Base-by-base conservation (phyloP, 495 filamentous ascomycete species). In the Penicillium macrosclerotiorum region DNA sequence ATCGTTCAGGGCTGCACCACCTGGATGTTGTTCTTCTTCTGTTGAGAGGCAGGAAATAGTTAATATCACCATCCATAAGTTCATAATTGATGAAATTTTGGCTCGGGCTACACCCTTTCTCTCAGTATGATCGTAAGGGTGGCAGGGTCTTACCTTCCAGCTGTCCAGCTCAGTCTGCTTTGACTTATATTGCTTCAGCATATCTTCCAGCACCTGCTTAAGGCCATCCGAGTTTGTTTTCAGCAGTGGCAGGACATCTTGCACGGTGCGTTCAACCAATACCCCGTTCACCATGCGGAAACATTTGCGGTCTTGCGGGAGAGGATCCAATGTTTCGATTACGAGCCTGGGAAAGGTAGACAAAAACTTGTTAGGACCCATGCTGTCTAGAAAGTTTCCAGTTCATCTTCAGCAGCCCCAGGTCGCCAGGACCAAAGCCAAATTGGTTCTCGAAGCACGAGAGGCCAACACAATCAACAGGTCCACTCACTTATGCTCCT, bases 11-110 rank as follows among this genome's bases (percentile, higher is more conserved):
- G 88, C 61, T 85, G 83, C 42, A 98, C 91, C 48, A 98, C 89
- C 67, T 96, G 92, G 44, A 98, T 81, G 60, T 96, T 96, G 72
- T 98, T 95, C 83, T 96, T 96, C 65, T 96, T 96, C 93, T 97
- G 62, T 59, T n/a, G n/a, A 59, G 24, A 26, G 30, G 8, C 33
- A 8, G 7, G 24, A 37, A 14, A 48, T 19, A 24, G 19, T 41
- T 22, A 54, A 26, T 14, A 39, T 34, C 23, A 23, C 14, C 20
- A 17, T 12, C 22, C 16, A 22, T 9, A 32, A 27, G 7, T 11
- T 22, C 27, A 12, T 17, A 4, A n/a, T n/a, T n/a, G n/a, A n/a
- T n/a, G n/a, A n/a, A n/a, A n/a, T n/a, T n/a, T n/a, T n/a, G 11
- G 6, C 29, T 13, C 17, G 17, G 37, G 33, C 25, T 18, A 9